Base-by-base conservation (phyloP, 495 filamentous ascomycete genomes). In the Aspergillus cavernicola region DNA sequence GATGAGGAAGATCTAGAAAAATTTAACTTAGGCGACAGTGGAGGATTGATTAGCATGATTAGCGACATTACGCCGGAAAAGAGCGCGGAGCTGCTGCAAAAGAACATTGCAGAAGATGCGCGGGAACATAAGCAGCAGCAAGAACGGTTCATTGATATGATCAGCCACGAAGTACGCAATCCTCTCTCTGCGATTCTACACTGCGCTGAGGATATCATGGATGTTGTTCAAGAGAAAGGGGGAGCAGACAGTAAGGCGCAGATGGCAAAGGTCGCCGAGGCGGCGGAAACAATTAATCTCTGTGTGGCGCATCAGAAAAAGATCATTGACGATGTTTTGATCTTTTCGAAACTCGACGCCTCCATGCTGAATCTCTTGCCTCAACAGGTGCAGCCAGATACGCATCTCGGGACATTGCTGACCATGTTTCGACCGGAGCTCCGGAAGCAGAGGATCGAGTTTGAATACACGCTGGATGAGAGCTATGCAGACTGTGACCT, bases 131-230 rank as follows among this genome's bases (percentile, higher is more conserved):
- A 88, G 62, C 70, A 80, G 31, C 81, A 86, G 53, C 84, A 87
- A 56, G 85, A 92, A 61, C 90, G 90, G 53, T 95, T 92, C 66
- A 92, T 93, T 60, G 89, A 92, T 65, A 92, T 90, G 56, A 91
- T 87, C 6, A 89, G 85, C 55, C 89, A 95, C 59, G 89, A 95
- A 61, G 89, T 93, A 75, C 81, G 89, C 8, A 95, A 93, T 55
- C 90, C 90, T 1, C 74, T 93, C 8, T 86, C 82, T 38, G 89
- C 89, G 7, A 89, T 92, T 39, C 67, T 92, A 29, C 88, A 92
- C 66, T 91, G 87, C 62, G 83, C 85, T 4, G 89, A 93, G 58
- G 87, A 91, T 65, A 90, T 92, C 24, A 47, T 64, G 10, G 61
- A 66, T 9, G 61, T 50, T 1, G 42, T 64, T 1, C 46, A 53